These are phyloP conservation scores for Leccinum pachyderme DNA, from an alignment of 1,284 basidiomycete species.

Conservation along the genomic window DNA sequence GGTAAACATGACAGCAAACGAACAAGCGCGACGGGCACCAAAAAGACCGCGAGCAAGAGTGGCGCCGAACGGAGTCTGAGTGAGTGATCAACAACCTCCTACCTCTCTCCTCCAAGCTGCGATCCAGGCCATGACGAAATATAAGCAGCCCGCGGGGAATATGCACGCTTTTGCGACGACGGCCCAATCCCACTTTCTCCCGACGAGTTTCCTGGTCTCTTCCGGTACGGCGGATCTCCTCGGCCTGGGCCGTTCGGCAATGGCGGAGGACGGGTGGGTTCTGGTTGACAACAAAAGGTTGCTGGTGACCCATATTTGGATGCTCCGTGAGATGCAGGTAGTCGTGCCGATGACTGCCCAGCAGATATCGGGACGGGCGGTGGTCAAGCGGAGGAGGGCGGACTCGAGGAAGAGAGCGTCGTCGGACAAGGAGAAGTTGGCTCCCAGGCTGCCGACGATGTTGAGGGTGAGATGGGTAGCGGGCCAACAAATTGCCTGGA, in stretches of 20 bases:
- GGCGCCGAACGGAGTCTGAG: neutral
- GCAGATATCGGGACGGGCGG: constrained; percentile 60
- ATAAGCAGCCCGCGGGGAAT: constrained; percentile 66
- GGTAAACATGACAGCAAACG: neutral
- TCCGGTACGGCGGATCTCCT: constrained; percentile 37
- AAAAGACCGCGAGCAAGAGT: constrained; percentile 1
- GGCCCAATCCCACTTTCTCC: constrained; percentile 69
- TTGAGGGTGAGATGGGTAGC: constrained; percentile 76
- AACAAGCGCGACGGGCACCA: constrained; percentile 1
- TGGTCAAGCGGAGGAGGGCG: constrained; percentile 32
- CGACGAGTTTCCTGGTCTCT: constrained; percentile 44
- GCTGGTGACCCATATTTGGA: constrained; percentile 86
- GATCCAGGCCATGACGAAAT: constrained; percentile 79
- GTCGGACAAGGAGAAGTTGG: constrained; percentile 19
- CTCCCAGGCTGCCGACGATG: constrained; percentile 48
- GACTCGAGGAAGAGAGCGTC: constrained; percentile 23
- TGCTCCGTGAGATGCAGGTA: constrained; percentile 67
- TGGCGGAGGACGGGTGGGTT: neutral
- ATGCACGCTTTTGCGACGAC: constrained; percentile 65
- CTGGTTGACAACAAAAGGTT: constrained; percentile 44
- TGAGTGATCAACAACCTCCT: constrained; percentile 34
- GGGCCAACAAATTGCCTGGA: constrained; percentile 88
- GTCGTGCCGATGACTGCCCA: constrained; percentile 84
- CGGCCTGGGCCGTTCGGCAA: constrained; percentile 20
- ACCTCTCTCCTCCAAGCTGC: constrained; percentile 45